Percentiles rank a stretch among this genome's conserved stretches.
Evolutionary conservation across 2,329 filamentous ascomycete genomes (phyloP).

Genomic region (Diaporthe nobilis): DNA sequence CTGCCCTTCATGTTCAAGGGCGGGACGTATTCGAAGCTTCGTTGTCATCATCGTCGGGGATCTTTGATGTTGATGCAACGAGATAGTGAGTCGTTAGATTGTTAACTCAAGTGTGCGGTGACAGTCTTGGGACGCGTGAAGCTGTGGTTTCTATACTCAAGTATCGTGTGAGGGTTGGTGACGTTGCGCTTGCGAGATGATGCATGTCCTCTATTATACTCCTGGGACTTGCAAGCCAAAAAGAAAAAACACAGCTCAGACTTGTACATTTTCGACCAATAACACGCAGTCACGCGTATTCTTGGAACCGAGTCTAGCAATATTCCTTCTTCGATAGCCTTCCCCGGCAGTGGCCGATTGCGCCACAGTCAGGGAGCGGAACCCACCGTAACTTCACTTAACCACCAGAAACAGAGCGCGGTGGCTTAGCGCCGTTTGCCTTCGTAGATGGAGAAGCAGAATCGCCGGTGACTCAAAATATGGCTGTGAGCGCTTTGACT

Average conservation of each 20-base stretch:
- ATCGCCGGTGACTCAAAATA: neutral
- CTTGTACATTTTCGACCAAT: neutral
- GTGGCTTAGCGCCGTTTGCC: neutral
- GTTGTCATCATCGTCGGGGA: neutral
- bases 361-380: neutral
- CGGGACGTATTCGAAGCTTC: neutral
- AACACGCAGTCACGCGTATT: neutral
- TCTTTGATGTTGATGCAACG: neutral
- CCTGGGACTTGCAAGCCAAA: neutral
- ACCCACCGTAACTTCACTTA: neutral
- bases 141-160: neutral
- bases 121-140: neutral
- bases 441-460: neutral
- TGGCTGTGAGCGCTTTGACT: neutral
- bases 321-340: neutral
- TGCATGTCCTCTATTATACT: neutral
- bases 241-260: neutral
- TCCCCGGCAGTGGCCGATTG: neutral
- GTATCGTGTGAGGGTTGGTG: neutral
- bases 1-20: neutral
- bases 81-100: no score
- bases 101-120: no score
- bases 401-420: neutral
- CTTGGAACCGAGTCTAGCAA: neutral
- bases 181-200: neutral